Evolutionary conservation across 441 rosid genomes (phyloP).

Genomic region (Pelargonium cotyledonis): DNA sequence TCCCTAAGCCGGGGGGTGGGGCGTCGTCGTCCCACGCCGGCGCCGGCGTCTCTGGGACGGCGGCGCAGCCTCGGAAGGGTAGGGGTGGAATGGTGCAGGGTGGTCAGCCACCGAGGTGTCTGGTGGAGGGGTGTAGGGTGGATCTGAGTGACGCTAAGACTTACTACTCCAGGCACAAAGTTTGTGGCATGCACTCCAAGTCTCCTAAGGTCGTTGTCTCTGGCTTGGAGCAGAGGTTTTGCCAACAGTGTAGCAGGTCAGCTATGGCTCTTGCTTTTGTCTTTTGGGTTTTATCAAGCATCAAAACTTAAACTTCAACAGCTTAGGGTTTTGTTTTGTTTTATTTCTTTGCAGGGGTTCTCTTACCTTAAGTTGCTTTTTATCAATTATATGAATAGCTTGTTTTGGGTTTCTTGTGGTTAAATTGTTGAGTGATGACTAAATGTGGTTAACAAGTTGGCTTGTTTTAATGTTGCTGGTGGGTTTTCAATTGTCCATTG

Average conservation of each 20-base stretch:
- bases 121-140: constrained; percentile 88
- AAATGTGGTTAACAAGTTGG: no score
- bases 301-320: no score
- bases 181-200: constrained; percentile 81
- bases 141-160: constrained; percentile 90
- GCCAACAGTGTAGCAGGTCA: constrained; percentile 98
- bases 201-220: constrained; percentile 69
- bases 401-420: no score
- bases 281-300: neutral
- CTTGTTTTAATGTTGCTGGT: no score
- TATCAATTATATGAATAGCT: no score
- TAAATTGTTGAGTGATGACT: no score
- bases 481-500: no score
- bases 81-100: constrained; percentile 36
- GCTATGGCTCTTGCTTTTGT: neutral
- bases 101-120: constrained; percentile 67
- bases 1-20: no score
- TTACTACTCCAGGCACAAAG: constrained; percentile 87
- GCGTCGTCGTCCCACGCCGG: no score
- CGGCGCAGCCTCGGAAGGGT: constrained; percentile 36
- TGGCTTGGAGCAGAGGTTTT: constrained; percentile 84
- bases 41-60: constrained; percentile 35
- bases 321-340: no score
- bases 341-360: no score
- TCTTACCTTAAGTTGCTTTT: no score